These are phyloP conservation scores for Zygotorulaspora mrakii DNA, from an alignment of 1,139 yeast species.

Conservation along the genomic window DNA sequence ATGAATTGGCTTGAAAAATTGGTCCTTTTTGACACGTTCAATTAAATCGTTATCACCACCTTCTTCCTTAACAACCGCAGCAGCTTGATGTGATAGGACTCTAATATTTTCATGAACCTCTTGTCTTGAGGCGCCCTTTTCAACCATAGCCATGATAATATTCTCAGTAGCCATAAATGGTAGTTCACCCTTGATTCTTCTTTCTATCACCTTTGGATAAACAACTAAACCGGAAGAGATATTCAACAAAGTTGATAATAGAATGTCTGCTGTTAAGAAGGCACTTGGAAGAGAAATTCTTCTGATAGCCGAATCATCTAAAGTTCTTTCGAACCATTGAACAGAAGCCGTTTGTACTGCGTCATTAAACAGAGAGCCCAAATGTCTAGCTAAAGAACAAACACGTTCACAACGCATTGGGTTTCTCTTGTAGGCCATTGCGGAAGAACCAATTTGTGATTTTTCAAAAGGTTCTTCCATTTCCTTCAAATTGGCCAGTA, in stretches of 20 bases:
- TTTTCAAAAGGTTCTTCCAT: constrained; percentile 98
- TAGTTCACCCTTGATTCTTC: constrained; percentile 89
- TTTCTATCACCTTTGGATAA: constrained; percentile 96
- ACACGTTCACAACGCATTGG: constrained; percentile 99
- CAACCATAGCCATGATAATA: constrained; percentile 99
- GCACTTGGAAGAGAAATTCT: constrained; percentile 97
- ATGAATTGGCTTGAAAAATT: constrained; percentile 89
- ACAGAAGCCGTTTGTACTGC: constrained; percentile 96
- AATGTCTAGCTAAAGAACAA: constrained; percentile 92
- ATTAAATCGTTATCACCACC: constrained; percentile 98
- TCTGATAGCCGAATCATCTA: constrained; percentile 97
- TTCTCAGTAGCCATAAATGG: constrained; percentile 99
- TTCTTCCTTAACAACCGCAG: constrained; percentile 93
- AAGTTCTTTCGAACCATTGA: constrained; percentile 99
- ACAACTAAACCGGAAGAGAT: constrained; percentile 94
- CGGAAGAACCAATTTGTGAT: constrained; percentile 95
- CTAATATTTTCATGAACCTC: constrained; percentile 97
- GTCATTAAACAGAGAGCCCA: constrained; percentile 86
- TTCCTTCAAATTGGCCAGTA: constrained; percentile 94
- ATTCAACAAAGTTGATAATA: constrained; percentile 83
- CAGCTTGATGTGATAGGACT: constrained; percentile 95
- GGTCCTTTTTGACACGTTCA: constrained; percentile 75
- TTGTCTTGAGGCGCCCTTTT: constrained; percentile 96
- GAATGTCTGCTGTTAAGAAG: constrained; percentile 90
- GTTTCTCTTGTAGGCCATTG: constrained; percentile 99